Conservation (phyloP, 2,329 filamentous ascomycete genomes). For the Fusarium heterosporum region DNA sequence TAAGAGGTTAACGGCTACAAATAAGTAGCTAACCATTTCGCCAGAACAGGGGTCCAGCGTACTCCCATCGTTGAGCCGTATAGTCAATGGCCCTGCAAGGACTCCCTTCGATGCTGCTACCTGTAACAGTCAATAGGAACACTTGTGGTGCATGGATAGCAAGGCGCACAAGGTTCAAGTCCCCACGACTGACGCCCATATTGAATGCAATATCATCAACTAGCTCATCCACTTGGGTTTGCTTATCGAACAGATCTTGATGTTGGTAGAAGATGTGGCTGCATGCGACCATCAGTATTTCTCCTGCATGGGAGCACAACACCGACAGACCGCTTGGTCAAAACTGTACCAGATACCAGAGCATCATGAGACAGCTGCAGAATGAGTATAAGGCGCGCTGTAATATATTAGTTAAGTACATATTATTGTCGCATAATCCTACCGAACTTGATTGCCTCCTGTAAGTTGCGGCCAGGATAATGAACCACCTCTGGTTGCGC, state of each 20-base stretch:
- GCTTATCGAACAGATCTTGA: slow-evolving; percentile 76
- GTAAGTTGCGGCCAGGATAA: slow-evolving; percentile 62
- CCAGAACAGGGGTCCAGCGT: slow-evolving; percentile 49
- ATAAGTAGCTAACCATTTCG: slow-evolving; percentile 43
- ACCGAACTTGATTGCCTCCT: slow-evolving; percentile 67
- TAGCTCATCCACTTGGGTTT: slow-evolving; percentile 75
- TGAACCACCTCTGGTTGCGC: slow-evolving; percentile 40
- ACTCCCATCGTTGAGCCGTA: slow-evolving; percentile 60
- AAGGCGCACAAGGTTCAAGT: slow-evolving; percentile 74
- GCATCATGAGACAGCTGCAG: slow-evolving; percentile 71
- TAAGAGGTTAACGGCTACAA: neutral
- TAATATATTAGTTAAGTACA: neutral
- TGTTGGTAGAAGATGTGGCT: slow-evolving; percentile 87
- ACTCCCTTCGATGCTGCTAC: slow-evolving; percentile 80
- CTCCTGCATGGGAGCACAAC: neutral
- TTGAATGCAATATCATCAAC: slow-evolving; percentile 81
- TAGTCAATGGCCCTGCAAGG: slow-evolving; percentile 67
- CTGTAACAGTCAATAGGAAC: slow-evolving; percentile 54
- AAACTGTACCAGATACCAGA: slow-evolving; percentile 63
- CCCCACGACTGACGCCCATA: slow-evolving; percentile 70
- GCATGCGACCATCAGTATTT: neutral
- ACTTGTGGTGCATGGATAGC: too few relatives aligned
- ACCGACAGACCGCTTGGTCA: slow-evolving; percentile 70
- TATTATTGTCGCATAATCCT: neutral
- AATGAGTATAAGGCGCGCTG: slow-evolving; percentile 69